A percentile compares a stretch with the other conserved stretches of the same genome.
Conservation (phyloP, 2,329 filamentous ascomycete species). For the Paraconiothyrium brasiliense region DNA sequence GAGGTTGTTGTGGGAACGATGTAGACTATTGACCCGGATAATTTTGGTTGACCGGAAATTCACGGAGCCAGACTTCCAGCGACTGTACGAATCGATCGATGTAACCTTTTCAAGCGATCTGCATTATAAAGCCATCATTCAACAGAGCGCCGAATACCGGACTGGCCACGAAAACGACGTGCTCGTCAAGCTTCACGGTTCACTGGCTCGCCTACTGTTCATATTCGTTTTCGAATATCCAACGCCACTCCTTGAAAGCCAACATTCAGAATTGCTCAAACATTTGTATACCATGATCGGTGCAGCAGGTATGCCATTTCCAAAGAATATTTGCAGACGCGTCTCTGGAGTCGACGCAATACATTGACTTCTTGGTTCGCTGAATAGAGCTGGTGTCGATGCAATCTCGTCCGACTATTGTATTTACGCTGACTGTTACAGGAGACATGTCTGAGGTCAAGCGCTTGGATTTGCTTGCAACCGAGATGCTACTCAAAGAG, state of each 20-base stretch:
- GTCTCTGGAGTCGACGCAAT: background rate
- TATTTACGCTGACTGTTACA: conserved; percentile 4
- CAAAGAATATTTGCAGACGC: background rate
- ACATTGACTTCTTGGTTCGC: background rate
- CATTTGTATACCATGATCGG: conserved; percentile 12
- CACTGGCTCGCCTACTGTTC: conserved; percentile 6
- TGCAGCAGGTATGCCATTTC: conserved; percentile 10
- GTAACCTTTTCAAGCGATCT: conserved; percentile 8
- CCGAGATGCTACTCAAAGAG: conserved; percentile 11
- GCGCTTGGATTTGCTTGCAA: conserved; percentile 12
- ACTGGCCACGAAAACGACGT: background rate
- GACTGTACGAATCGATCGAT: conserved; percentile 5
- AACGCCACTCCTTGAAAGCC: background rate
- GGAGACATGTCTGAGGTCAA: conserved; percentile 15
- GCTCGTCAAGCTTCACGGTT: conserved; percentile 8
- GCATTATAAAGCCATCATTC: conserved; percentile 11
- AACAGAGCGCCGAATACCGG: conserved; percentile 7
- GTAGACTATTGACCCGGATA: conserved; percentile 2
- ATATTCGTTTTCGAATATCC: conserved; percentile 15
- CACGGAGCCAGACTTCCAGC: conserved; percentile 1
- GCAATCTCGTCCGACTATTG: background rate
- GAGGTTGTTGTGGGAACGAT: conserved; percentile 6
- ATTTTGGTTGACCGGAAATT: conserved; percentile 11
- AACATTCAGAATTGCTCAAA: conserved; percentile 14
- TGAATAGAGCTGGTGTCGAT: background rate